A percentile compares a stretch with the other conserved stretches of the same genome.
Evolutionary conservation across 176 grass and related monocot genomes (phyloP).

Genomic region (Zea mays): Zm-B73-REFERENCE-NAM-5.0 NC_050099.1:5999501-6000000

Average conservation of each 20-base stretch:
- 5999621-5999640: slow-evolving; percentile 41
- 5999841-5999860: slow-evolving; percentile 43
- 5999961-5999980: slow-evolving; percentile 31
- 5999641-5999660: slow-evolving; percentile 46
- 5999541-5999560: not conserved
- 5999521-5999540: slow-evolving; percentile 6
- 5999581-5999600: slow-evolving; percentile 14
- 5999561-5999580: slow-evolving; percentile 26
- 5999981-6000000: slow-evolving; percentile 17
- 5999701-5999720: slow-evolving; percentile 42
- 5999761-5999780: slow-evolving; percentile 41
- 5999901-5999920: slow-evolving; percentile 43
- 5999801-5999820: slow-evolving; percentile 38
- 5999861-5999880: slow-evolving; percentile 37
- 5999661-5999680: slow-evolving; percentile 38
- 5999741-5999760: slow-evolving; percentile 46
- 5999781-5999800: slow-evolving; percentile 42
- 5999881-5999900: slow-evolving; percentile 31
- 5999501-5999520: not conserved
- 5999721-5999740: slow-evolving; percentile 31
- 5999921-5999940: slow-evolving; percentile 34
- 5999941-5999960: slow-evolving; percentile 33
- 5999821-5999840: slow-evolving; percentile 31
- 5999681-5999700: slow-evolving; percentile 33
- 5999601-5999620: slow-evolving; percentile 36